Conservation (phyloP, 805 yeast genomes). For the Suhomyces faveliae region DNA sequence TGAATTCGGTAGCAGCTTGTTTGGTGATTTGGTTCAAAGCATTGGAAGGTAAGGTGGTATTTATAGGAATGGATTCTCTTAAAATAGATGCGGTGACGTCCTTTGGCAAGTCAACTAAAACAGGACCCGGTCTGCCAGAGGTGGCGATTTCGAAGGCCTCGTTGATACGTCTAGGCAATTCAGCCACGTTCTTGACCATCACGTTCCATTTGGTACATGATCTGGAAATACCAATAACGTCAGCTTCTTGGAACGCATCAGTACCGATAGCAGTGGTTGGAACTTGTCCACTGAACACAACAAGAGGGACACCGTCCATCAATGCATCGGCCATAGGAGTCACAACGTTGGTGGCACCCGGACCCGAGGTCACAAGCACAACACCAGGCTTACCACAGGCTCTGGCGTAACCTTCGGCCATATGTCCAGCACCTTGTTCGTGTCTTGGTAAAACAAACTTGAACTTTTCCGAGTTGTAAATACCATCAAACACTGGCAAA, state of each 20-base stretch:
- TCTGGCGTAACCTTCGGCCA: constrained; percentile 99
- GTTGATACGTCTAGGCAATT: constrained; percentile 90
- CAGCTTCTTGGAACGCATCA: constrained; percentile 99
- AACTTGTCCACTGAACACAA: constrained; percentile 97
- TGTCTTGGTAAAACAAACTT: constrained; percentile 91
- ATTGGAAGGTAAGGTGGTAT: constrained; percentile 70
- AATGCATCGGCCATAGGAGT: constrained; percentile 99
- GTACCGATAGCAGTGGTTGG: constrained; percentile 95
- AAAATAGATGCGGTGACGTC: constrained; percentile 94
- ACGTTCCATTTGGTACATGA: constrained; percentile 99
- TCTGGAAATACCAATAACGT: constrained; percentile 93
- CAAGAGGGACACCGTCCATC: constrained; percentile 95
- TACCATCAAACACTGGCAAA: constrained; percentile 96
- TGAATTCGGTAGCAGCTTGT: constrained; percentile 69
- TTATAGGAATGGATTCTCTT: constrained; percentile 79
- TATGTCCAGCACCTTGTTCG: constrained; percentile 99
- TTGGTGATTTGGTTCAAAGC: constrained; percentile 70
- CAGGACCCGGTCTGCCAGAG: constrained; percentile 97
- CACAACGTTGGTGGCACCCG: constrained; percentile 97
- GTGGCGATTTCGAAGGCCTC: constrained; percentile 98
- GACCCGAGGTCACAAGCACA: constrained; percentile 97
- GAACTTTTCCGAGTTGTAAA: constrained; percentile 85
- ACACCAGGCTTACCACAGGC: constrained; percentile 97
- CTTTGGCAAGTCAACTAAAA: constrained; percentile 94
- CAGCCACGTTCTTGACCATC: constrained; percentile 94